Evolutionary conservation across 2,329 filamentous ascomycete genomes (phyloP).

Genomic region (Rutstroemia sp.): DNA sequence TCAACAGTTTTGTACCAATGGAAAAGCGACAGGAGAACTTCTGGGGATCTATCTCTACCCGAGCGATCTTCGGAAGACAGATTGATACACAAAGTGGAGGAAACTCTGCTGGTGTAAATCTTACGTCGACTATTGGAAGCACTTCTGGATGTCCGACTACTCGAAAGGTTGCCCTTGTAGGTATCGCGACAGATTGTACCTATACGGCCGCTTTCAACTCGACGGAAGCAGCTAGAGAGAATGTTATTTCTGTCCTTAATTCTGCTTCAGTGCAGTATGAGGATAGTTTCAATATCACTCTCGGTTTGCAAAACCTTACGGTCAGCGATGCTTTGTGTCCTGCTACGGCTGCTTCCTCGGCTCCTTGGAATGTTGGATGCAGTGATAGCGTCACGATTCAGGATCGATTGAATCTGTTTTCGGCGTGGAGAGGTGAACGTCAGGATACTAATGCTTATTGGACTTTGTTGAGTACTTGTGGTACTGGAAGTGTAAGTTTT

Average conservation of each 20-base stretch:
- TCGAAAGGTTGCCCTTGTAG: conserved; percentile 85
- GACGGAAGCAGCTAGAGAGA: conserved; percentile 55
- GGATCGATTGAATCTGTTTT: conserved; percentile 79
- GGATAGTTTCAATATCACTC: conserved; percentile 85
- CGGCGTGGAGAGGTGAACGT: conserved; percentile 73
- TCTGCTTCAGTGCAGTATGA: conserved; percentile 83
- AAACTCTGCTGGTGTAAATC: conserved; percentile 73
- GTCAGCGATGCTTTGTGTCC: conserved; percentile 72
- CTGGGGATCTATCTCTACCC: conserved; percentile 54
- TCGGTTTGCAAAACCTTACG: conserved; percentile 81
- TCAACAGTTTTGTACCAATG: conserved; percentile 39
- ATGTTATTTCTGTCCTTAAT: conserved; percentile 80
- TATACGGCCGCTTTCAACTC: conserved; percentile 69
- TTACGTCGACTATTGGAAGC: conserved; percentile 71
- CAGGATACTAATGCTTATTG: conserved; percentile 84
- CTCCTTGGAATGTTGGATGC: conserved; percentile 82
- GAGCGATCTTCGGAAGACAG: conserved; percentile 65
- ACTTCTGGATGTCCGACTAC: conserved; percentile 80
- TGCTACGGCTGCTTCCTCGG: conserved; percentile 53
- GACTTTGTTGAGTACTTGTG: conserved; percentile 67
- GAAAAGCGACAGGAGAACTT: conserved; percentile 41
- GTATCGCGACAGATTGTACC: conserved; percentile 87
- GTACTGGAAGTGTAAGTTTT: conserved; percentile 51
- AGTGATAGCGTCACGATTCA: conserved; percentile 56
- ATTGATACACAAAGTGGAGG: conserved; percentile 63